phyloP scores from a whole-genome alignment of 1,284 basidiomycete genomes.

The Melanopsichium pennsylvanicum region DNA sequence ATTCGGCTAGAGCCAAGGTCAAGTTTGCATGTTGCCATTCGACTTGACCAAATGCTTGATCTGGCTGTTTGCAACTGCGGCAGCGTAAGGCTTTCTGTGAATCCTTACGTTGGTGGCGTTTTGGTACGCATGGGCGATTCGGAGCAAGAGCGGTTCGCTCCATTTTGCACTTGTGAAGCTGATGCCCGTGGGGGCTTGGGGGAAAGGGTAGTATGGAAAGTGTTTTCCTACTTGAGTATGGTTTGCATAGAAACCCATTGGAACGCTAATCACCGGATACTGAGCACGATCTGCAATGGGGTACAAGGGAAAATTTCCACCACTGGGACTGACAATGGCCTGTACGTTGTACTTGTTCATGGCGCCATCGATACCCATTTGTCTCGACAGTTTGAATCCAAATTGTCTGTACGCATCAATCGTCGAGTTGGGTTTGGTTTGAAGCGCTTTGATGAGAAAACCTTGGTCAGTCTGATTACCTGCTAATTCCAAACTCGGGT shows the following conservation, averaged over 20 bases:
- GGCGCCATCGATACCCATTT: slow-evolving; percentile 21
- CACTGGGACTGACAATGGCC: slow-evolving; percentile 20
- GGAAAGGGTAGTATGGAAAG: slow-evolving; percentile 28
- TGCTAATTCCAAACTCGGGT: slow-evolving; percentile 11
- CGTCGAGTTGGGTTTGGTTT: slow-evolving; percentile 30
- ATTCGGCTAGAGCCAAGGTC: too few species aligned
- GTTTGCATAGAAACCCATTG: slow-evolving; percentile 35
- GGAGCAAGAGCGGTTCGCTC: slow-evolving; percentile 72
- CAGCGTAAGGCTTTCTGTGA: slow-evolving; percentile 70
- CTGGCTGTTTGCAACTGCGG: slow-evolving; percentile 74
- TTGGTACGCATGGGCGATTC: slow-evolving; percentile 75
- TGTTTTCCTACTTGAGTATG: slow-evolving; percentile 5
- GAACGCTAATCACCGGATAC: slow-evolving; percentile 31
- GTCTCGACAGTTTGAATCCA: slow-evolving; percentile 7
- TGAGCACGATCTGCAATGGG: slow-evolving; percentile 24
- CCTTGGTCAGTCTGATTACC: slow-evolving; percentile 35
- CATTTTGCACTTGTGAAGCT: slow-evolving; percentile 74
- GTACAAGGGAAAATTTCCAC: slow-evolving; percentile 19
- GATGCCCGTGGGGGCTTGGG: slow-evolving; percentile 71
- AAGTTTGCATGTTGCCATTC: too few species aligned
- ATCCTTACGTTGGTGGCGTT: slow-evolving; percentile 73
- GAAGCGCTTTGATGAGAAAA: slow-evolving; percentile 26
- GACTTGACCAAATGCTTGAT: slow-evolving; percentile 71
- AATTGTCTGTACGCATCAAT: slow-evolving; percentile 15
- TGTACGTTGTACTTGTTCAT: slow-evolving; percentile 4